Conservation (phyloP, 2,329 filamentous ascomycete genomes). For the Ilyonectria mors-panacis region DNA sequence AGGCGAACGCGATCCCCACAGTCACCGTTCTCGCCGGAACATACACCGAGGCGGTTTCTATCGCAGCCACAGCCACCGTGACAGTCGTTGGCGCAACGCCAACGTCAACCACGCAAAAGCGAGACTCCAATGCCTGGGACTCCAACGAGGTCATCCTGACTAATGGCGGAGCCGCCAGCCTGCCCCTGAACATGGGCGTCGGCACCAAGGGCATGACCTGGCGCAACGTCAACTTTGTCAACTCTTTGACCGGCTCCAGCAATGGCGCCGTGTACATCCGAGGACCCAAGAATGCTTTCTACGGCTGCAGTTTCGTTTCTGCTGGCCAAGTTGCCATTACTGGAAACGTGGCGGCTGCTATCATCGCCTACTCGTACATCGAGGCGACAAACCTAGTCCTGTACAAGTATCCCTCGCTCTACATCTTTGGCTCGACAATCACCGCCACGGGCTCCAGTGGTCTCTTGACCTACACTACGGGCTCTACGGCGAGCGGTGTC, state of each 20-base stretch:
- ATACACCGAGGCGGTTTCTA: conserved; percentile 59
- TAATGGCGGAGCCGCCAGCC: conserved; percentile 22
- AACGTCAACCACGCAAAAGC: conserved; percentile 52
- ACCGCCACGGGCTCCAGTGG: conserved; percentile 53
- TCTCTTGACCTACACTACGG: conserved; percentile 56
- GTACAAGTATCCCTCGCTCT: conserved; percentile 57
- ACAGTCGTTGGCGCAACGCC: conserved; percentile 57
- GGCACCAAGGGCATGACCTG: conserved; percentile 30
- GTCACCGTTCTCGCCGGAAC: conserved; percentile 61
- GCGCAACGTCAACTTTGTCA: conserved; percentile 42
- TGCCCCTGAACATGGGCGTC: conserved; percentile 27
- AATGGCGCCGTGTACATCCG: conserved; percentile 30
- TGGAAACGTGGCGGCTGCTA: conserved; percentile 49
- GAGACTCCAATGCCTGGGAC: conserved; percentile 17
- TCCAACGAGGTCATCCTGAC: conserved; percentile 34
- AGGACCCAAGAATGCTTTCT: conserved; percentile 46
- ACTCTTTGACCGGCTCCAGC: conserved; percentile 12
- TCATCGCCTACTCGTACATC: conserved; percentile 62
- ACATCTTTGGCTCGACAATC: conserved; percentile 61
- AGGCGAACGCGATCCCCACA: conserved; percentile 56
- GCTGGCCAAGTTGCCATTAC: conserved; percentile 50
- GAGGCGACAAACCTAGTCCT: conserved; percentile 60
- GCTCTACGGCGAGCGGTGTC: conserved; percentile 45
- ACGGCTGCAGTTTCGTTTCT: conserved; percentile 60
- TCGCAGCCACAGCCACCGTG: conserved; percentile 58